Conservation (phyloP, 768 basidiomycete species). For the Kondoa malvinella region DNA sequence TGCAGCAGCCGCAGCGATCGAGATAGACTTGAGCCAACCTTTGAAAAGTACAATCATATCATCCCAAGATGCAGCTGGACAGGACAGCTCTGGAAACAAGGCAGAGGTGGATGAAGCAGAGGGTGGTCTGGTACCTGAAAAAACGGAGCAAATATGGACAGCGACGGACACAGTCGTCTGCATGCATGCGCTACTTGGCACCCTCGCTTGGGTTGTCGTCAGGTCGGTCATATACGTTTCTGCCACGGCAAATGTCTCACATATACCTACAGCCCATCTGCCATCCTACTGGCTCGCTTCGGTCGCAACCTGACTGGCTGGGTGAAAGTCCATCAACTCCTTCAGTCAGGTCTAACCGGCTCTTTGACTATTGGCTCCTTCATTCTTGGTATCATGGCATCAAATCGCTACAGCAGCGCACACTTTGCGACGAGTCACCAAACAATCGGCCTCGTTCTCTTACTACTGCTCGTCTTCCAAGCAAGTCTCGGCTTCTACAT, state of each 20-base stretch:
- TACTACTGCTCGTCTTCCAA: not conserved
- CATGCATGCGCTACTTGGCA: constrained; percentile 4
- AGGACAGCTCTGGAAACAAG: too few species aligned
- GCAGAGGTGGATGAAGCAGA: too few species aligned
- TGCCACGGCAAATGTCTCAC: too few species aligned
- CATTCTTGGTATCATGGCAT: constrained; percentile 3
- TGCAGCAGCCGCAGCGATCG: not conserved
- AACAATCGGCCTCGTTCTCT: not conserved
- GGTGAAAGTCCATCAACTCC: constrained; percentile 3
- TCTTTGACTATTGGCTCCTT: constrained; percentile 2
- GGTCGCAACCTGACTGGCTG: constrained; percentile 1
- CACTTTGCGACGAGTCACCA: not conserved
- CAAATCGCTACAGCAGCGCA: not conserved
- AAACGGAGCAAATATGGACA: not conserved
- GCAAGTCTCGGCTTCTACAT: constrained; percentile 3
- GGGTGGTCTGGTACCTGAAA: too few species aligned
- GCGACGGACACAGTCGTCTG: not conserved
- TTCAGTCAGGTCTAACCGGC: not conserved
- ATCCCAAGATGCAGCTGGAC: not conserved
- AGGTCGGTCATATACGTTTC: not conserved
- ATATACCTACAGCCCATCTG: not conserved
- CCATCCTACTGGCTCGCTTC: not conserved
- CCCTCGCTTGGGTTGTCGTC: not conserved
- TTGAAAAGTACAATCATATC: not conserved
- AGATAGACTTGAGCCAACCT: not conserved